Percentiles rank a stretch among this genome's conserved stretches.
Evolutionary conservation across 345 rosid species (phyloP).

Genomic region (Populus alba): DNA sequence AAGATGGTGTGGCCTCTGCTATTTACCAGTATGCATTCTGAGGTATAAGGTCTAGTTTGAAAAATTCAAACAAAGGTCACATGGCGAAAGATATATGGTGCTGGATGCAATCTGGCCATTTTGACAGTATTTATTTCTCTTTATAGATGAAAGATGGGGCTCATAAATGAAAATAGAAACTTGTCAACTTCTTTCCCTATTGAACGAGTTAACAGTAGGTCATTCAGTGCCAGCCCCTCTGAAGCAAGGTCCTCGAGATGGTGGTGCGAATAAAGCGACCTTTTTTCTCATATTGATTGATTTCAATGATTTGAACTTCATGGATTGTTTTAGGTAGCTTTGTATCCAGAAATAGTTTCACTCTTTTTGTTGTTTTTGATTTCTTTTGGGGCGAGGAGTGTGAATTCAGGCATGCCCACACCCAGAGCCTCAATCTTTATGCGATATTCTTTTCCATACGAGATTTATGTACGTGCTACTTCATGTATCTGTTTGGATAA

Average conservation of each 20-base stretch:
- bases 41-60: constrained; percentile 5
- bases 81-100: background rate
- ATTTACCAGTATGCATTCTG: constrained; percentile 77
- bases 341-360: background rate
- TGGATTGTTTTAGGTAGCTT: background rate
- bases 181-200: no score
- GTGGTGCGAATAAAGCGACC: background rate
- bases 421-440: no score
- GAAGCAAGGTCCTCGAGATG: background rate
- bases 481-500: background rate
- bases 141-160: background rate
- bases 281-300: background rate
- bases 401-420: no score
- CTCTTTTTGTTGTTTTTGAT: no score
- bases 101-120: constrained; percentile 2
- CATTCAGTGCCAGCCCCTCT: background rate
- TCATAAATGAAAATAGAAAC: background rate
- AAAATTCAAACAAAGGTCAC: background rate
- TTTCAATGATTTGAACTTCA: background rate
- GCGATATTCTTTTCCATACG: background rate
- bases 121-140: background rate
- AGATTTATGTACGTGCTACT: background rate
- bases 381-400: no score
- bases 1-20: constrained; percentile 94
- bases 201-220: no score